Percentiles rank a stretch among this genome's conserved stretches.
These are phyloP conservation scores for Teunomyces lycoperdinae DNA, from an alignment of 805 yeast species.

Conservation along the genomic window DNA sequence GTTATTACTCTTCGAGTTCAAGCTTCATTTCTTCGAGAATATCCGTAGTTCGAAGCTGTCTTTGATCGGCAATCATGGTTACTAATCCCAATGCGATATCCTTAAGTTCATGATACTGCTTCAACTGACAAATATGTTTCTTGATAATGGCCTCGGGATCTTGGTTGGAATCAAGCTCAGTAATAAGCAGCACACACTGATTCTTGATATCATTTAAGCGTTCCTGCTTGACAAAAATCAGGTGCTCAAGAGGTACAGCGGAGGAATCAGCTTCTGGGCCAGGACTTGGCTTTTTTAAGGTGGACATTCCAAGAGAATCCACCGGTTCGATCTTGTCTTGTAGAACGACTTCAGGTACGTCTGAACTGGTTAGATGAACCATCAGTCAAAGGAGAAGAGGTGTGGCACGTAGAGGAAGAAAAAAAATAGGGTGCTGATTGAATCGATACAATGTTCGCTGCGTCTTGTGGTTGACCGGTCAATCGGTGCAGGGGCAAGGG, in stretches of 20 bases:
- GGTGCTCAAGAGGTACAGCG: slow-evolving; percentile 6
- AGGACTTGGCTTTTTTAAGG: slow-evolving; percentile 7
- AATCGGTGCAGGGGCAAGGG: neutral
- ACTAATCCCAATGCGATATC: slow-evolving; percentile 59
- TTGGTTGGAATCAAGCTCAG: slow-evolving; percentile 25
- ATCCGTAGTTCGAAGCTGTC: slow-evolving; percentile 43
- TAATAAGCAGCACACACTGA: slow-evolving; percentile 30
- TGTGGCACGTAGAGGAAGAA: too few relatives aligned
- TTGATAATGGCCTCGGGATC: slow-evolving; percentile 47
- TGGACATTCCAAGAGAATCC: neutral
- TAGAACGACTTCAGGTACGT: too few relatives aligned
- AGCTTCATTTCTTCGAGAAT: slow-evolving; percentile 53
- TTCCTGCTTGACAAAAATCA: slow-evolving; percentile 11
- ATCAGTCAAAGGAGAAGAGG: neutral
- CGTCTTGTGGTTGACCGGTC: neutral
- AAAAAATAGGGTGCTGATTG: too few relatives aligned
- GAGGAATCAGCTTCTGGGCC: slow-evolving; percentile 1
- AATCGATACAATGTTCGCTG: neutral
- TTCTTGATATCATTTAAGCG: slow-evolving; percentile 29
- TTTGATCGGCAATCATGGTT: slow-evolving; percentile 59
- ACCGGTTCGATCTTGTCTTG: neutral
- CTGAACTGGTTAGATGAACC: neutral
- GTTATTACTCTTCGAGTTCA: slow-evolving; percentile 6
- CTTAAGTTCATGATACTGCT: slow-evolving; percentile 59
- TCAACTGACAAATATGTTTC: slow-evolving; percentile 50